A percentile compares a stretch with the other conserved stretches of the same genome.
These are phyloP conservation scores for Ganoderma leucocontextum DNA, from an alignment of 1,284 basidiomycete species.

Conservation along the genomic window DNA sequence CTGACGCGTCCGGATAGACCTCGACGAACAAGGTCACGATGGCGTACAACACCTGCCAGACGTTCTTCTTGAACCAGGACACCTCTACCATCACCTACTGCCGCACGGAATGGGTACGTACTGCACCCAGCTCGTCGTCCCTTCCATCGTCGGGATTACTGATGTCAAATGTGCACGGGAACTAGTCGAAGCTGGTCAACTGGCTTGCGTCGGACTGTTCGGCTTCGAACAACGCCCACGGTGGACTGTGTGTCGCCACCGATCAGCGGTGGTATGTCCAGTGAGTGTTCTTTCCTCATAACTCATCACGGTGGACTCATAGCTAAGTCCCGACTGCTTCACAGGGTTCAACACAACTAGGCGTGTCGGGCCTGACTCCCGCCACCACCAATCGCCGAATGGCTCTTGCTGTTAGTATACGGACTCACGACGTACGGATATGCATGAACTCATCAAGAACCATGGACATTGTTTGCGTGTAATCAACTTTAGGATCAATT, in stretches of 20 bases:
- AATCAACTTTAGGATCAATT: too few species aligned
- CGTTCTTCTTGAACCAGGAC: constrained; percentile 40
- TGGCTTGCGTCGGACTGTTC: constrained; percentile 55
- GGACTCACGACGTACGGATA: neutral
- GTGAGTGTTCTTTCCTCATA: constrained; percentile 32
- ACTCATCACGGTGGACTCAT: neutral
- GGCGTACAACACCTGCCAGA: constrained; percentile 37
- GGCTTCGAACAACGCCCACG: constrained; percentile 55
- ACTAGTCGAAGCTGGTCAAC: constrained; percentile 42
- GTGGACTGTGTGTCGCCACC: constrained; percentile 54
- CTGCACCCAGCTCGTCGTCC: neutral
- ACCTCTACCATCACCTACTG: constrained; percentile 36
- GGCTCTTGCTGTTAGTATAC: neutral
- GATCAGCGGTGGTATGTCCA: constrained; percentile 58
- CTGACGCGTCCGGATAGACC: constrained; percentile 17
- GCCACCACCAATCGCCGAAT: neutral
- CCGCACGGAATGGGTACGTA: constrained; percentile 39
- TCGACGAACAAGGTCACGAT: constrained; percentile 36
- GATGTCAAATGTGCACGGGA: neutral
- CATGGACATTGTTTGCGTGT: too few species aligned
- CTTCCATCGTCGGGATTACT: neutral
- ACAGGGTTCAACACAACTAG: constrained; percentile 1
- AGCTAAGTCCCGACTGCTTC: neutral
- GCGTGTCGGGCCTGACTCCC: neutral
- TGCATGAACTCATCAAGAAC: neutral